Evolutionary conservation across 768 basidiomycete species (phyloP).

Genomic region (Tylopilus rubrobrunneus): DNA sequence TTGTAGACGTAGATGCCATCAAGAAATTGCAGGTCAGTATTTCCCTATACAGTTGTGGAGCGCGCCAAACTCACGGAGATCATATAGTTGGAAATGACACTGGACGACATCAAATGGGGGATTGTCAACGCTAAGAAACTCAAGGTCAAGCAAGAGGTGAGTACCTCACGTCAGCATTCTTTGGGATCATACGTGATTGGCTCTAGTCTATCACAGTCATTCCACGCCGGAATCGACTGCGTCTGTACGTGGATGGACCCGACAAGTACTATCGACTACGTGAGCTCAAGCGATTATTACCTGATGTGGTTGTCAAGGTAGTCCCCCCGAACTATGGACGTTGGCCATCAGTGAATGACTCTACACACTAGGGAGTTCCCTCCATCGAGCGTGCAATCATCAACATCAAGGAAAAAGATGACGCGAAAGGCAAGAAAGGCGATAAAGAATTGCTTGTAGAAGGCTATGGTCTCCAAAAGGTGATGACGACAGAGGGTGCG

Average conservation of each 20-base stretch:
- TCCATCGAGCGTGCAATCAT: constrained; percentile 92
- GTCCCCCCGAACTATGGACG: background rate
- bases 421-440: constrained; percentile 73
- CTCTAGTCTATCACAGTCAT: constrained; percentile 73
- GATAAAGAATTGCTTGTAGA: constrained; percentile 94
- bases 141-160: constrained; percentile 85
- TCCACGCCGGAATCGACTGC: constrained; percentile 66
- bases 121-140: constrained; percentile 84
- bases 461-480: constrained; percentile 93
- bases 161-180: background rate
- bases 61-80: background rate
- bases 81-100: constrained; percentile 78
- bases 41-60: background rate
- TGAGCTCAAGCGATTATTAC: constrained; percentile 78
- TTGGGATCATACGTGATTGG: background rate
- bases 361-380: constrained; percentile 62
- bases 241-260: constrained; percentile 73
- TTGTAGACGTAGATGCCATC: constrained; percentile 85
- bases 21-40: constrained; percentile 73
- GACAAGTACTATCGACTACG: constrained; percentile 84
- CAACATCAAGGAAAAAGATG: constrained; percentile 88
- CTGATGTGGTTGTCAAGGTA: constrained; percentile 89
- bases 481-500: constrained; percentile 94
- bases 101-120: constrained; percentile 92
- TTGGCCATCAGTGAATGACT: background rate